Conservation (phyloP, 192 early-diverging fungal genomes). For the Backusella liffmaniae region DNA sequence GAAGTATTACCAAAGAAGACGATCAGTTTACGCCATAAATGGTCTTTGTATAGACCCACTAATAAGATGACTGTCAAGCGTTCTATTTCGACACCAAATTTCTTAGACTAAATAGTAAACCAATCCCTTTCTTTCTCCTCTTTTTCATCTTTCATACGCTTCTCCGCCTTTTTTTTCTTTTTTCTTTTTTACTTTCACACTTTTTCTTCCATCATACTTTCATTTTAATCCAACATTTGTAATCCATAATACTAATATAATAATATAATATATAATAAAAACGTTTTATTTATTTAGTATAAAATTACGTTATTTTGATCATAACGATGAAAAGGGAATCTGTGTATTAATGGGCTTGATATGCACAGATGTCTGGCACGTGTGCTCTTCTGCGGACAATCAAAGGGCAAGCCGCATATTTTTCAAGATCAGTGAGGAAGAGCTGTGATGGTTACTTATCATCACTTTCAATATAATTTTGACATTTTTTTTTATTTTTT, state of each 20-base stretch:
- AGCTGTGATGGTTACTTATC: background rate
- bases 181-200: background rate
- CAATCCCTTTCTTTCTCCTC: background rate
- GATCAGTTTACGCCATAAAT: conserved; percentile 1
- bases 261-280: conserved; percentile 3
- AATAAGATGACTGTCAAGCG: background rate
- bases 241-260: conserved; percentile 8
- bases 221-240: background rate
- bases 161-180: background rate
- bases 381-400: background rate
- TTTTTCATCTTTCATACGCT: background rate
- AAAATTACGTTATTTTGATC: background rate
- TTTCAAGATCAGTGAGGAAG: background rate
- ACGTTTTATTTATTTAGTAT: conserved; percentile 1
- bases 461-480: background rate
- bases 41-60: background rate
- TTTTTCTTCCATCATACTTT: background rate
- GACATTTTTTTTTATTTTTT: background rate
- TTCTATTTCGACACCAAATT: background rate
- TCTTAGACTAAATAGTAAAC: background rate
- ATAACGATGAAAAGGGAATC: background rate
- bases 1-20: background rate
- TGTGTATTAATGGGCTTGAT: background rate
- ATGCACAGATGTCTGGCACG: background rate
- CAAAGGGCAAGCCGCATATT: background rate